These are phyloP conservation scores for Cladosporium oxysporum DNA, from an alignment of 2,329 filamentous ascomycete genomes.

Conservation along the genomic window DNA sequence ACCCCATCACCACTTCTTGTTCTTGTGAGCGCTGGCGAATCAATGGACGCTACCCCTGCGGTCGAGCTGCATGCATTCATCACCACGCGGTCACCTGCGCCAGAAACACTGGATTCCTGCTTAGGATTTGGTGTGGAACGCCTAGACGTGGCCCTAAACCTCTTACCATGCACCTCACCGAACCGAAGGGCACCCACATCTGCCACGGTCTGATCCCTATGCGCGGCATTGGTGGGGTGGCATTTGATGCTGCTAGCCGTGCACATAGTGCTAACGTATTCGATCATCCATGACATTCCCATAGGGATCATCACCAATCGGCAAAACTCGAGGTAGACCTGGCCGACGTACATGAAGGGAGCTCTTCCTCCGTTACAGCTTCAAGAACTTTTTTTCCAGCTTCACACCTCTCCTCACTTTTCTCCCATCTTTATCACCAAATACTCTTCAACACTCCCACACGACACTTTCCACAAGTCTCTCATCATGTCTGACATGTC, in stretches of 20 bases:
- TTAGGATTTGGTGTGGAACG: conserved; percentile 17
- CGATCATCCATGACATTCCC: conserved; percentile 18
- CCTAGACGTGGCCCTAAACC: conserved; percentile 16
- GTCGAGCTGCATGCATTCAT: conserved; percentile 14
- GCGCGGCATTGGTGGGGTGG: conserved; percentile 19
- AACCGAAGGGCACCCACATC: conserved; percentile 2
- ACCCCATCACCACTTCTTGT: conserved; percentile 10
- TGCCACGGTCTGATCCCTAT: conserved; percentile 13
- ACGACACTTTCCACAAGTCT: conserved; percentile 21
- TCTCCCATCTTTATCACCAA: conserved; percentile 19
- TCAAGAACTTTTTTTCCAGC: conserved; percentile 18
- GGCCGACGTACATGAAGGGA: conserved; percentile 15
- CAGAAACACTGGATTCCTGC: conserved; percentile 13
- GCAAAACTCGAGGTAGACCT: conserved; percentile 1
- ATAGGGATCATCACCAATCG: conserved; percentile 16
- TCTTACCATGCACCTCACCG: conserved; percentile 12
- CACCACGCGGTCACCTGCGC: conserved; percentile 17
- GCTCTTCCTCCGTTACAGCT: conserved; percentile 3
- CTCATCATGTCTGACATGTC: conserved; percentile 67
- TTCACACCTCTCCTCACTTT: conserved; percentile 16
- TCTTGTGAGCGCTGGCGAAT: background rate
- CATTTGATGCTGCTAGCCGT: conserved; percentile 11
- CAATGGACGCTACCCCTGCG: conserved; percentile 15
- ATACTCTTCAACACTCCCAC: conserved; percentile 17
- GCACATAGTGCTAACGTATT: conserved; percentile 15